Base-by-base conservation (phyloP, 768 basidiomycete genomes). In the Lactarius evosmus region DNA sequence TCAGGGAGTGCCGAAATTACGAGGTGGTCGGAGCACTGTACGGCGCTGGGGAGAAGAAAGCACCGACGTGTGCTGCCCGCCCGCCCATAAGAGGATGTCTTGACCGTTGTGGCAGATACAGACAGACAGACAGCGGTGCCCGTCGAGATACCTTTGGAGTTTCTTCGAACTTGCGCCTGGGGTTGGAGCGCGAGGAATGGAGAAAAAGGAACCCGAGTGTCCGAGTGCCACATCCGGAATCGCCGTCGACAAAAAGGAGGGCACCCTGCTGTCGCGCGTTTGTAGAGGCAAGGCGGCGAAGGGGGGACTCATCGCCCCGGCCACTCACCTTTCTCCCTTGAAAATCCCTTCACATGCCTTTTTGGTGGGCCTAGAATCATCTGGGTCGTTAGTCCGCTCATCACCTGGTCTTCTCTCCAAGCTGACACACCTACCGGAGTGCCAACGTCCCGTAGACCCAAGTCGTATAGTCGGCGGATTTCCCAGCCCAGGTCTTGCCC, bases 151-250 rank as follows among this genome's bases (percentile, higher is more conserved):
- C 57, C 33, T 34, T 34, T 63, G 36, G 27, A 25, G 38, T 22
- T 30, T 36, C 44, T 46, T 46, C 44, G 44, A 46, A 46, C 22
- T 22, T 46, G 44, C 22, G 22, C 7, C 12, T 22, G 25, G 46
- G 32, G 27, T 54, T 59, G 44, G 44, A 60, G 63, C 52, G 16
- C 33, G 25, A 49, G 52, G 57, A 64, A 60, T 59, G 63, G 63
- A 64, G 58, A 58, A 52, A 50, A 44, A 33, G 53, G 2, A 19
- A 54, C 30, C 17, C 52, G 33, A 63, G n/a, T 55, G 22, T 27
- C 16, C n/a, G 63, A 55, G 49, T 58, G 50, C 58, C 36, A 36
- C 55, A 33, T 64, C 40, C 36, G 53, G 63, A 56, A 49, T 40
- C 27, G 36, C 36, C 30, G 53, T 64, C 51, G 40, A 22, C 44